Percentiles rank a stretch among this genome's conserved stretches.
phyloP scores from a whole-genome alignment of 2,329 filamentous ascomycete genomes.

The Spiromastix sp. region DNA sequence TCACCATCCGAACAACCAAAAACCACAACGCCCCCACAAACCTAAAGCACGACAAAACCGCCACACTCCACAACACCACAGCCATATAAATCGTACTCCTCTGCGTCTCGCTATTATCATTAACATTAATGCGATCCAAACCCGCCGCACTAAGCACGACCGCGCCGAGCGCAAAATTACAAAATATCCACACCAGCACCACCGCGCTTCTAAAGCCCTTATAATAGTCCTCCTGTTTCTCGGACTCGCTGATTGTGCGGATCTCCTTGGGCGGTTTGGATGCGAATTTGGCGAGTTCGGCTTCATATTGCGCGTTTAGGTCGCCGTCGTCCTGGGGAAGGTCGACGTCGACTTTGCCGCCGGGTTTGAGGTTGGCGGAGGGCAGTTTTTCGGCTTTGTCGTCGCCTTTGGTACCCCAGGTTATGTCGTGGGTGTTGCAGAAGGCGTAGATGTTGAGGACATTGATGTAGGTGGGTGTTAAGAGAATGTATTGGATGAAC shows the following conservation, averaged over 20 bases:
- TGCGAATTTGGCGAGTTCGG: slow-evolving; percentile 64
- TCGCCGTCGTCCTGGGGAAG: slow-evolving; percentile 85
- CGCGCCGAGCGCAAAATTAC: slow-evolving; percentile 79
- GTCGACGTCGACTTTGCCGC: slow-evolving; percentile 85
- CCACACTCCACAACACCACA: slow-evolving; percentile 82
- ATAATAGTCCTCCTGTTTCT: slow-evolving; percentile 97
- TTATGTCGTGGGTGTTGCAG: slow-evolving; percentile 96
- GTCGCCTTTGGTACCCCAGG: slow-evolving; percentile 96
- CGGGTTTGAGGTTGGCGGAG: slow-evolving; percentile 80
- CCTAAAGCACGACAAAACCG: slow-evolving; percentile 71
- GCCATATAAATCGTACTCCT: slow-evolving; percentile 75
- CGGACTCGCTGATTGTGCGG: slow-evolving; percentile 39
- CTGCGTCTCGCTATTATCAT: slow-evolving; percentile 31
- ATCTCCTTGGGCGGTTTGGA: slow-evolving; percentile 64
- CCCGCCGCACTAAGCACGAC: slow-evolving; percentile 81
- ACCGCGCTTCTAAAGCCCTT: slow-evolving; percentile 87
- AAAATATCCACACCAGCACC: slow-evolving; percentile 92
- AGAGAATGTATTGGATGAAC: slow-evolving; percentile 84
- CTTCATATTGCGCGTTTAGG: slow-evolving; percentile 88
- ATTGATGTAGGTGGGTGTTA: slow-evolving; percentile 96
- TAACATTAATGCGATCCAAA: slow-evolving; percentile 54
- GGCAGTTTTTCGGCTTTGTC: slow-evolving; percentile 89
- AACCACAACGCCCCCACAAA: slow-evolving; percentile 88
- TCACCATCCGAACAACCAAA: slow-evolving; percentile 77
- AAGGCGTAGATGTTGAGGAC: slow-evolving; percentile 98